Conservation (phyloP, 176 grass and related monocot genomes). For the Olyra latifolia region DNA sequence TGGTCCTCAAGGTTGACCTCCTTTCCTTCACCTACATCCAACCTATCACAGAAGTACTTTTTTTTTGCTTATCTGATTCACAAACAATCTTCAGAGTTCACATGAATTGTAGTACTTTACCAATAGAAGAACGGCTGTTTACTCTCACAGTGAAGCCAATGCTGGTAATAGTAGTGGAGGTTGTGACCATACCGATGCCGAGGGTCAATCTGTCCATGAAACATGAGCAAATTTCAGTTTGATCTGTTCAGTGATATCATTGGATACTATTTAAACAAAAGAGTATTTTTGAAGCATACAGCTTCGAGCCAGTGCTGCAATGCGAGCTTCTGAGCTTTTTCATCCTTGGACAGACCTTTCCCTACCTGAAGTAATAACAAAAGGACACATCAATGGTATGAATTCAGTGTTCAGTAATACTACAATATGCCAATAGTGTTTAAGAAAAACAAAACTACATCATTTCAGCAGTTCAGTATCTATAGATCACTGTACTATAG, state of each 20-base stretch:
- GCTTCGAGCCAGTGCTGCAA: conserved; percentile 98
- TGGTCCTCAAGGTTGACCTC: conserved; percentile 64
- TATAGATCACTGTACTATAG: background rate
- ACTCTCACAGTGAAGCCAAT: conserved; percentile 79
- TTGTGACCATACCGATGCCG: conserved; percentile 93
- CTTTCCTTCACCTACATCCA: conserved; percentile 95
- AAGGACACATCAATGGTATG: background rate
- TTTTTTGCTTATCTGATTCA: conserved; percentile 33
- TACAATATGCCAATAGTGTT: background rate
- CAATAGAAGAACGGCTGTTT: conserved; percentile 98
- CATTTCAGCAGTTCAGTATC: background rate
- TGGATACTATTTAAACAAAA: background rate
- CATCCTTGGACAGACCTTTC: conserved; percentile 88
- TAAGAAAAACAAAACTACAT: background rate
- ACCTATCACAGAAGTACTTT: conserved; percentile 43
- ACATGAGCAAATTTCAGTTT: conserved; percentile 7
- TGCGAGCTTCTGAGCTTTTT: conserved; percentile 87
- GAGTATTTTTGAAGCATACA: conserved; percentile 40
- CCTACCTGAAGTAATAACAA: conserved; percentile 62
- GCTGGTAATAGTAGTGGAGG: conserved; percentile 85
- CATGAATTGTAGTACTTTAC: conserved; percentile 48
- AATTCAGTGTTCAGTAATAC: conserved; percentile 8
- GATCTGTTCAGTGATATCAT: background rate
- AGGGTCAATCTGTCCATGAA: conserved; percentile 76
- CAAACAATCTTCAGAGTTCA: conserved; percentile 10